Percentiles rank a stretch among this genome's conserved stretches.
Conservation (phyloP, 345 rosid species). For the Aegle marmelos region DNA sequence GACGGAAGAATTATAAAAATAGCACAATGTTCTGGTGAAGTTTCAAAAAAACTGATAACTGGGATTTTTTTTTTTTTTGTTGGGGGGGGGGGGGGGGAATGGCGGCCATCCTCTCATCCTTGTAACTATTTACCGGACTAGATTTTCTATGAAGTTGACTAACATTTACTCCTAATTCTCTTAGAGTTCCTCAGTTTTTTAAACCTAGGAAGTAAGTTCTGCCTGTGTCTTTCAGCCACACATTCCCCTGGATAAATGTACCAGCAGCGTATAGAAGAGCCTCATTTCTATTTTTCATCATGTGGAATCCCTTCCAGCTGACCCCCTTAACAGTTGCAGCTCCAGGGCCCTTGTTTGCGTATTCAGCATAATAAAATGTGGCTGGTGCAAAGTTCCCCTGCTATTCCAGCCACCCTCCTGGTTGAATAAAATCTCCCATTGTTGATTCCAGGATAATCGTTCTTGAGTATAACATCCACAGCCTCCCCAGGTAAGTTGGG, state of each 20-base stretch:
- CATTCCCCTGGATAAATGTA: constrained; percentile 29
- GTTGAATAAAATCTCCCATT: constrained; percentile 51
- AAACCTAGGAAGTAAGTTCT: constrained; percentile 31
- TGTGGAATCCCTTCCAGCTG: constrained; percentile 44
- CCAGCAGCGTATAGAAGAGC: constrained; percentile 39
- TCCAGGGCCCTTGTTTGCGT: constrained; percentile 48
- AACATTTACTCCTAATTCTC: not conserved
- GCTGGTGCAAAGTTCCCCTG: constrained; percentile 23
- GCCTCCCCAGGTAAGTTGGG: constrained; percentile 50
- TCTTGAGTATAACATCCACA: constrained; percentile 47
- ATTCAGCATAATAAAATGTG: constrained; percentile 49
- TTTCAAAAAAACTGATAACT: too few relatives aligned
- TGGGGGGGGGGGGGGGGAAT: not conserved
- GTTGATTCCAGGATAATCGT: constrained; percentile 50
- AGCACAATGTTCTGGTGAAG: not conserved
- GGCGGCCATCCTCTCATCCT: not conserved
- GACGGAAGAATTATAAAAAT: not conserved
- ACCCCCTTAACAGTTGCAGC: constrained; percentile 38
- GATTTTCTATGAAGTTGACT: not conserved
- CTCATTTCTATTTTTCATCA: constrained; percentile 23
- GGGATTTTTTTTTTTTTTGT: too few relatives aligned
- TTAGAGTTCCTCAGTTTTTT: not conserved
- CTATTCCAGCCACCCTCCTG: constrained; percentile 52
- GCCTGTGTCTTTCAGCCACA: constrained; percentile 33
- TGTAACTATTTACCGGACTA: not conserved